Percentiles rank a stretch among this genome's conserved stretches.
phyloP scores from a whole-genome alignment of 2,329 filamentous ascomycete genomes.

The Beauveria varroae region DNA sequence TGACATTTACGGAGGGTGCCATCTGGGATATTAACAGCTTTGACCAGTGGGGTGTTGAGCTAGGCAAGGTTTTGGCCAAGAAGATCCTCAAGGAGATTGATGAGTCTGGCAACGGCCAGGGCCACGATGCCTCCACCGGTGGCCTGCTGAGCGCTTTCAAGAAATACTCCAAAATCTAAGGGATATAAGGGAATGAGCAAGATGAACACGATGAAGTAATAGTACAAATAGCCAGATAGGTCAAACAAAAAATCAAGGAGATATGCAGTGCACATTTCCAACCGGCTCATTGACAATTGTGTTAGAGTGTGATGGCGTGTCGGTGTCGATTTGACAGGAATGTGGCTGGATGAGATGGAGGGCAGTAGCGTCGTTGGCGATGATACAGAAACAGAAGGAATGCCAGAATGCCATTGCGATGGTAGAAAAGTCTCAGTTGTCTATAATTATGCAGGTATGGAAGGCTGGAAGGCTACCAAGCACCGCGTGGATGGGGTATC shows the following conservation, averaged over 20 bases:
- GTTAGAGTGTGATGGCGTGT: neutral
- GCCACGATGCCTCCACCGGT: constrained; percentile 81
- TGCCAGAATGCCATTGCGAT: neutral
- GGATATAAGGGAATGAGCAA: neutral
- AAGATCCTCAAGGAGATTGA: constrained; percentile 84
- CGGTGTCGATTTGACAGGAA: neutral
- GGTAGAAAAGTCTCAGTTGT: neutral
- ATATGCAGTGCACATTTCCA: neutral
- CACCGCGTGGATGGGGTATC: neutral
- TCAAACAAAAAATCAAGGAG: neutral
- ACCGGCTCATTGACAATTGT: neutral
- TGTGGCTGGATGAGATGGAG: neutral
- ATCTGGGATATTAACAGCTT: constrained; percentile 99
- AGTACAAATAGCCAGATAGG: neutral
- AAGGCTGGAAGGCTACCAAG: neutral
- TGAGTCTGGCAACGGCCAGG: constrained; percentile 58
- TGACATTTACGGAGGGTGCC: constrained; percentile 95
- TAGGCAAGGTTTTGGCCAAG: constrained; percentile 94
- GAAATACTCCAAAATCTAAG: constrained; percentile 52
- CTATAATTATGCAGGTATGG: no score
- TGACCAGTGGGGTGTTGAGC: constrained; percentile 98
- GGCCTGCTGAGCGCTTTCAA: constrained; percentile 91
- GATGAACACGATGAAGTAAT: constrained; percentile 1
- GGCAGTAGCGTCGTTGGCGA: neutral
- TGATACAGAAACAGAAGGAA: neutral